Evolutionary conservation across 257 asterid genomes (phyloP).

Genomic region (Verbascum thapsus): DNA sequence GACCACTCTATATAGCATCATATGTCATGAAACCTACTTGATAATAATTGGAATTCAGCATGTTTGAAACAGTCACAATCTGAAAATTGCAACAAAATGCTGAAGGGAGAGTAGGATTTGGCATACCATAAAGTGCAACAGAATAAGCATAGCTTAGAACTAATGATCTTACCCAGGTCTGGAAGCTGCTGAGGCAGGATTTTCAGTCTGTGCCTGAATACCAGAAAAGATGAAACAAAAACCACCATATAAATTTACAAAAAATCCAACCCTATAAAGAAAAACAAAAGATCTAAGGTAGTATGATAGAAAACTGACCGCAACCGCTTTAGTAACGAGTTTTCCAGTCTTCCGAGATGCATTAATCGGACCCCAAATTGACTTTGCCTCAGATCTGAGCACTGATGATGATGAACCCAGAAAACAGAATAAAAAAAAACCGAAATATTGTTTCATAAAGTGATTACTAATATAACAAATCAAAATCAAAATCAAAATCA

Average conservation of each 20-base stretch:
- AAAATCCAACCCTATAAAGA: too few relatives aligned
- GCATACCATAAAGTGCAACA: background rate
- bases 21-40: too few relatives aligned
- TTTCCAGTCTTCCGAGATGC: slow-evolving; percentile 45
- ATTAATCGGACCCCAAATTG: slow-evolving; percentile 31
- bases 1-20: background rate
- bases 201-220: slow-evolving; percentile 53
- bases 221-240: slow-evolving; percentile 12
- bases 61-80: background rate
- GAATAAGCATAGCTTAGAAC: slow-evolving; percentile 8
- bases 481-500: too few relatives aligned
- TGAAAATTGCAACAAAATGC: background rate
- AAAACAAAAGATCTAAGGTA: background rate
- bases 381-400: slow-evolving; percentile 51
- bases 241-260: background rate
- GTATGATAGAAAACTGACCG: slow-evolving; percentile 40
- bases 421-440: too few relatives aligned
- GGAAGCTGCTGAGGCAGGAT: slow-evolving; percentile 47
- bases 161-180: slow-evolving; percentile 58
- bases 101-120: background rate
- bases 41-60: background rate
- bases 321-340: slow-evolving; percentile 45
- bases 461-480: too few relatives aligned
- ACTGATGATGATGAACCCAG: too few relatives aligned
- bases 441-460: too few relatives aligned